Conservation (phyloP, 768 basidiomycete species). For the Pulveroboletus ravenelii region DNA sequence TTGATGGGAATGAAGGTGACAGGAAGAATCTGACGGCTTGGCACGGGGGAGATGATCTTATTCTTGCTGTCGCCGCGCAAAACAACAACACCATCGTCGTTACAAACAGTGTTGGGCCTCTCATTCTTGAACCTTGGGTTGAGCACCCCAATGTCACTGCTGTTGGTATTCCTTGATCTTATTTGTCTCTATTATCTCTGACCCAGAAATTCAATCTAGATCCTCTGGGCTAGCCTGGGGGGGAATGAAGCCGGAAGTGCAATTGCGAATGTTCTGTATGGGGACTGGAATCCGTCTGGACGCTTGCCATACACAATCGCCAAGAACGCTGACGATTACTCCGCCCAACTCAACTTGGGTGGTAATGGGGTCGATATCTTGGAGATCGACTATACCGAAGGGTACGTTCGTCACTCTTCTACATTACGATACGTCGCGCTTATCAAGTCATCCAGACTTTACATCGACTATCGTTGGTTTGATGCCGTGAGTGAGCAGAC, state of each 20-base stretch:
- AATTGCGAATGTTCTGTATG: constrained; percentile 75
- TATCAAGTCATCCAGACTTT: constrained; percentile 35
- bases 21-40: constrained; percentile 41
- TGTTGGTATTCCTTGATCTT: constrained; percentile 41
- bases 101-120: constrained; percentile 72
- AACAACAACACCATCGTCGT: constrained; percentile 80
- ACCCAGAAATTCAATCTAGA: constrained; percentile 21
- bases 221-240: constrained; percentile 49
- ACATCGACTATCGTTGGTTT: constrained; percentile 72
- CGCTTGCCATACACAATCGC: constrained; percentile 73
- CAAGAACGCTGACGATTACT: constrained; percentile 48
- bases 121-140: constrained; percentile 66
- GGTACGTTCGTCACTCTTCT: constrained; percentile 11
- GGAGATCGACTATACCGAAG: constrained; percentile 61
- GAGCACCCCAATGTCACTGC: constrained; percentile 69
- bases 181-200: not conserved
- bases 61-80: constrained; percentile 56
- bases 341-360: constrained; percentile 35
- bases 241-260: constrained; percentile 80
- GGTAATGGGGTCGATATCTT: constrained; percentile 29
- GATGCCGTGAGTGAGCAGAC: constrained; percentile 48
- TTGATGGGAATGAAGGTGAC: constrained; percentile 47
- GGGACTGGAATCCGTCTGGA: constrained; percentile 69
- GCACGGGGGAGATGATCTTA: constrained; percentile 33
- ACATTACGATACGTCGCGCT: not conserved